A percentile compares a stretch with the other conserved stretches of the same genome.
phyloP scores from a whole-genome alignment of 495 filamentous ascomycete species.

The Neurospora sp. region DNA sequence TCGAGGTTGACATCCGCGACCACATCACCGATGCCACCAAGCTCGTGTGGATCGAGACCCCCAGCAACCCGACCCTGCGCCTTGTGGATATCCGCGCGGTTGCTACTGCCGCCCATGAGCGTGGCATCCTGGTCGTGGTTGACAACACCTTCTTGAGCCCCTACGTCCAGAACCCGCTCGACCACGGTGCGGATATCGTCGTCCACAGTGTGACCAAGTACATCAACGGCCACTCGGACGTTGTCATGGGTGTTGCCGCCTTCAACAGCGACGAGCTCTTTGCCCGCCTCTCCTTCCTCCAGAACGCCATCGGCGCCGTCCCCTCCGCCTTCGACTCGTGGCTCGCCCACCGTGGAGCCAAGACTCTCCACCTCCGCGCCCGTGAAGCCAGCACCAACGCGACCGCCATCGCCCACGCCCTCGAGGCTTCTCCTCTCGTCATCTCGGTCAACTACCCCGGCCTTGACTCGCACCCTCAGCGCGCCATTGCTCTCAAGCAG shows the following conservation, averaged over 20 bases:
- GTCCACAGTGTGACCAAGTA: slow-evolving; percentile 99
- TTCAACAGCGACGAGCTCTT: slow-evolving; percentile 77
- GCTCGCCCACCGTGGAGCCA: slow-evolving; percentile 96
- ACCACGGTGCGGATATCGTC: slow-evolving; percentile 93
- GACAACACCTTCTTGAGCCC: slow-evolving; percentile 98
- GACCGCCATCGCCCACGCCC: slow-evolving; percentile 59
- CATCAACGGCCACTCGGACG: slow-evolving; percentile 95
- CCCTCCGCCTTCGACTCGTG: slow-evolving; percentile 94
- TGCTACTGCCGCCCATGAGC: slow-evolving; percentile 68
- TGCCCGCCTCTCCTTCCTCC: slow-evolving; percentile 75
- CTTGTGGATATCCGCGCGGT: slow-evolving; percentile 88
- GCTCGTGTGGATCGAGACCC: slow-evolving; percentile 93
- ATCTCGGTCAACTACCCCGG: slow-evolving; percentile 91
- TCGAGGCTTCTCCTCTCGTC: slow-evolving; percentile 74
- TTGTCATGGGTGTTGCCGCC: slow-evolving; percentile 96
- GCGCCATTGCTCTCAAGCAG: slow-evolving; percentile 74
- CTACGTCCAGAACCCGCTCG: slow-evolving; percentile 91
- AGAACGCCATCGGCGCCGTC: slow-evolving; percentile 94
- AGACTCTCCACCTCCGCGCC: slow-evolving; percentile 90
- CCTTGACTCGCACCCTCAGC: slow-evolving; percentile 74
- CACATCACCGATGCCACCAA: slow-evolving; percentile 86
- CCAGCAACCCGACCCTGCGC: slow-evolving; percentile 84
- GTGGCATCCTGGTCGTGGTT: slow-evolving; percentile 88
- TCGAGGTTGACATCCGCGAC: slow-evolving; percentile 74
- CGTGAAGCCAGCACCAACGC: slow-evolving; percentile 77